Evolutionary conservation across 1,284 basidiomycete genomes (phyloP), one percentile per base, ranked within the genome.

Genomic region (Filobasidium uniguttulatum): DNA sequence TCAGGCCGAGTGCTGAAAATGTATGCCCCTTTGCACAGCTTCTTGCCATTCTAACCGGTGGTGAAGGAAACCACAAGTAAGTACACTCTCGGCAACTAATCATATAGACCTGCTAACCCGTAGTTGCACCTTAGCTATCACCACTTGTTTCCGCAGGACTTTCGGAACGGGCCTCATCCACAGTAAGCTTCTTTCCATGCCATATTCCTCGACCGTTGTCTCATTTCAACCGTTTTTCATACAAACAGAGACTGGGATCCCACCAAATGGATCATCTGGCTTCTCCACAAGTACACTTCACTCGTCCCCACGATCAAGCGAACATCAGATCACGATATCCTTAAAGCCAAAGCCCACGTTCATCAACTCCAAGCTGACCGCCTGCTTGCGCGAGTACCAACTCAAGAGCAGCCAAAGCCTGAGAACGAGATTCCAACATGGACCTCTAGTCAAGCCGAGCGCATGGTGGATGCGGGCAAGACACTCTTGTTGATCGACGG

Each of bases 41-140:
- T 15, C 68, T 85, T 3, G 82, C 82, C 0, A 56, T 85, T 2
- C 67, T 84, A 26, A 85, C 82, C 0, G 76, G 77, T 38, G 82
- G 83, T 23, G 83, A 86, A 70, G 82, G 82, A 15, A 83, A 82
- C 59, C 82, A 85, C 61, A 85, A 84, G 63, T 83, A 77, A 65
- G 81, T 81, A 58, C 15, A 8, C 28, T 23, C 30, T 41, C 15
- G 14, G 20, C 17, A 5, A 25, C 26, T n/a, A 44, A n/a, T n/a
- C n/a, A n/a, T n/a, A n/a, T n/a, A n/a, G n/a, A n/a, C n/a, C 36
- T 19, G 31, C 28, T 54, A 47, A 55, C 35, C 15, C 22, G 7
- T 43, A 26, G 7, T 29, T 9, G n/a, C n/a, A 14, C 28, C 26
- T 47, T 49, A 65, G 64, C 52, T 68, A 61, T 38, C 67, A 86